Evolutionary conservation across 1,284 basidiomycete species (phyloP).

Genomic region (Garcileccinum viscosum): DNA sequence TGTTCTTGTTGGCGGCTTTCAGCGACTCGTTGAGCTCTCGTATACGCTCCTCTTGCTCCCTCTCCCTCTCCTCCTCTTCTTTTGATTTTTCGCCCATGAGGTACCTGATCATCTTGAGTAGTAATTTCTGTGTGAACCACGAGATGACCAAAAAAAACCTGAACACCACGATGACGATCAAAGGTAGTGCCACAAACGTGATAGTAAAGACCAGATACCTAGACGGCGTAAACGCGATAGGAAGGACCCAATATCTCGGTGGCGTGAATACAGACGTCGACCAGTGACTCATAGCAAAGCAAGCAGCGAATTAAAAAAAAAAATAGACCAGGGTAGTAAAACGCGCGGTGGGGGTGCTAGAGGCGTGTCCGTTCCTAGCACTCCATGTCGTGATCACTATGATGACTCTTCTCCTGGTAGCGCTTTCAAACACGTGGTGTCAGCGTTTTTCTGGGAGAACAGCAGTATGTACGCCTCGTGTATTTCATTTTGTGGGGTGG

Average conservation of each 20-base stretch:
- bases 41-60: constrained; percentile 11
- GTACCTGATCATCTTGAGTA: neutral
- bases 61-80: constrained; percentile 32
- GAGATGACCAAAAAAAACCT: constrained; percentile 33
- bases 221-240: constrained; percentile 38
- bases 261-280: constrained; percentile 36
- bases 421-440: constrained; percentile 28
- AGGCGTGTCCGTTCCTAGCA: constrained; percentile 25
- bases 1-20: constrained; percentile 19
- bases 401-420: too few relatives aligned
- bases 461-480: constrained; percentile 17
- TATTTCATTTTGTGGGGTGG: constrained; percentile 27
- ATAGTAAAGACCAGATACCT: constrained; percentile 36
- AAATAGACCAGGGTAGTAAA: neutral
- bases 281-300: constrained; percentile 37
- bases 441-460: constrained; percentile 14
- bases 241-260: constrained; percentile 36
- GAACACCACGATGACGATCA: too few relatives aligned
- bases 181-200: constrained; percentile 35
- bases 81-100: constrained; percentile 13
- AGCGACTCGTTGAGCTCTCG: constrained; percentile 24
- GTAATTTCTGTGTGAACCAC: constrained; percentile 22
- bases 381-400: constrained; percentile 29
- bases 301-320: neutral
- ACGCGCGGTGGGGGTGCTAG: constrained; percentile 35